These are phyloP conservation scores for Cornus florida DNA, from an alignment of 148 eudicot species.

Conservation along the genomic window DNA sequence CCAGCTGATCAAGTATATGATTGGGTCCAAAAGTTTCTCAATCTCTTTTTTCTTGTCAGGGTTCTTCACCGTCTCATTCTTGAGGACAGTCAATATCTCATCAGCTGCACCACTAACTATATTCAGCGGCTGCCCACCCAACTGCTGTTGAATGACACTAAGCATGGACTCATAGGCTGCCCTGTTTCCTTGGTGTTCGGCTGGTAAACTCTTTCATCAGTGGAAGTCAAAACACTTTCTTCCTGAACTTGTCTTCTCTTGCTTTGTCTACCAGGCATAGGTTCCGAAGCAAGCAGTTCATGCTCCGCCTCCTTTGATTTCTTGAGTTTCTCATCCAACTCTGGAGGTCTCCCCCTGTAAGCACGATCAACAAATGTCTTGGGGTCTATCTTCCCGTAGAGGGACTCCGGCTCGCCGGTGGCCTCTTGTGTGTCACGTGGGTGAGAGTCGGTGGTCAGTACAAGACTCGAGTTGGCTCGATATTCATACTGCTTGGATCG, in stretches of 20 bases:
- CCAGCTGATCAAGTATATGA: slow-evolving; percentile 53
- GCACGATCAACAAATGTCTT: slow-evolving; percentile 52
- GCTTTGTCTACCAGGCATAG: slow-evolving; percentile 28
- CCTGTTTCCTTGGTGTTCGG: slow-evolving; percentile 67
- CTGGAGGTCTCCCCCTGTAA: slow-evolving; percentile 51
- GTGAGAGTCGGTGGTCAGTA: slow-evolving; percentile 83
- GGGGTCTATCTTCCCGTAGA: slow-evolving; percentile 54
- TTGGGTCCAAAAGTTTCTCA: slow-evolving; percentile 54
- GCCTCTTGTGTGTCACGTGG: slow-evolving; percentile 60
- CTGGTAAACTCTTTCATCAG: slow-evolving; percentile 58
- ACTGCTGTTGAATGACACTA: slow-evolving; percentile 61
- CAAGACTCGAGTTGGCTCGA: slow-evolving; percentile 82
- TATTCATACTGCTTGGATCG: slow-evolving; percentile 86
- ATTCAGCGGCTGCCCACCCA: slow-evolving; percentile 61
- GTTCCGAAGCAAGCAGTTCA: slow-evolving; percentile 27
- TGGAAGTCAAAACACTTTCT: slow-evolving; percentile 54
- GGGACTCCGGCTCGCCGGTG: slow-evolving; percentile 56
- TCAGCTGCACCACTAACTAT: slow-evolving; percentile 69
- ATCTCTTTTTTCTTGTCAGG: slow-evolving; percentile 64
- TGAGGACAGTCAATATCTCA: slow-evolving; percentile 57
- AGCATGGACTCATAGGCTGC: slow-evolving; percentile 69
- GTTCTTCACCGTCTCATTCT: slow-evolving; percentile 47
- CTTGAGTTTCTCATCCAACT: slow-evolving; percentile 53
- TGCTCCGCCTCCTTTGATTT: slow-evolving; percentile 54
- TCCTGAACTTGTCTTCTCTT: slow-evolving; percentile 56